These are phyloP conservation scores for Fusarium torulosum DNA, from an alignment of 2,329 filamentous ascomycete species.

Conservation along the genomic window DNA sequence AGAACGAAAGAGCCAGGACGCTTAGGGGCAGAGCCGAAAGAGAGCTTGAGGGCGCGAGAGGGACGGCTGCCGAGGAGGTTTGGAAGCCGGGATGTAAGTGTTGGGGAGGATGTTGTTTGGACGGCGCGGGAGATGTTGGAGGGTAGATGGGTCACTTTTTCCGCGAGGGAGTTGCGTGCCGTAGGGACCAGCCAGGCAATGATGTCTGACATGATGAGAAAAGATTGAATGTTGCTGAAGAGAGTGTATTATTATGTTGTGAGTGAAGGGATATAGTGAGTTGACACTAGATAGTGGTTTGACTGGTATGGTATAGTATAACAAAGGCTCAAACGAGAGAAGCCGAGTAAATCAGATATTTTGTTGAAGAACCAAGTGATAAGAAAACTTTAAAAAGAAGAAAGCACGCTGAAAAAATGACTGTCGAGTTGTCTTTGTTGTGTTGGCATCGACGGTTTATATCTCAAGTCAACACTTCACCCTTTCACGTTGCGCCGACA, in stretches of 20 bases:
- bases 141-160: slow-evolving; percentile 50
- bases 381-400: slow-evolving; percentile 3
- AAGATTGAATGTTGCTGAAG: slow-evolving; percentile 14
- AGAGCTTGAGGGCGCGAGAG: slow-evolving; percentile 52
- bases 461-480: slow-evolving; percentile 30
- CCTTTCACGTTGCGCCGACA: slow-evolving; percentile 35
- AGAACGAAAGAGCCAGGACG: slow-evolving; percentile 55
- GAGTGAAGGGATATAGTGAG: slow-evolving; percentile 26
- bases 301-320: neutral
- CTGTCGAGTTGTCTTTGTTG: slow-evolving; percentile 5
- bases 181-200: slow-evolving; percentile 58
- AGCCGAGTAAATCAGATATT: slow-evolving; percentile 18
- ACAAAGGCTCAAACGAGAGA: slow-evolving; percentile 45
- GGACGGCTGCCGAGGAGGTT: slow-evolving; percentile 46
- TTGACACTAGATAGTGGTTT: slow-evolving; percentile 12
- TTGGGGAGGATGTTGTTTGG: slow-evolving; percentile 42
- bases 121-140: slow-evolving; percentile 51
- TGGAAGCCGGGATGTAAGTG: slow-evolving; percentile 50
- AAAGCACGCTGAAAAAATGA: slow-evolving; percentile 38
- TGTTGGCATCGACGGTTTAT: slow-evolving; percentile 28
- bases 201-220: slow-evolving; percentile 46
- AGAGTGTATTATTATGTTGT: slow-evolving; percentile 8
- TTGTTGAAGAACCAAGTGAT: neutral
- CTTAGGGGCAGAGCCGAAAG: slow-evolving; percentile 53
- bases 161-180: slow-evolving; percentile 51